These are phyloP conservation scores for Furcasterigmium furcatum DNA, from an alignment of 2,329 filamentous ascomycete species.

Conservation along the genomic window DNA sequence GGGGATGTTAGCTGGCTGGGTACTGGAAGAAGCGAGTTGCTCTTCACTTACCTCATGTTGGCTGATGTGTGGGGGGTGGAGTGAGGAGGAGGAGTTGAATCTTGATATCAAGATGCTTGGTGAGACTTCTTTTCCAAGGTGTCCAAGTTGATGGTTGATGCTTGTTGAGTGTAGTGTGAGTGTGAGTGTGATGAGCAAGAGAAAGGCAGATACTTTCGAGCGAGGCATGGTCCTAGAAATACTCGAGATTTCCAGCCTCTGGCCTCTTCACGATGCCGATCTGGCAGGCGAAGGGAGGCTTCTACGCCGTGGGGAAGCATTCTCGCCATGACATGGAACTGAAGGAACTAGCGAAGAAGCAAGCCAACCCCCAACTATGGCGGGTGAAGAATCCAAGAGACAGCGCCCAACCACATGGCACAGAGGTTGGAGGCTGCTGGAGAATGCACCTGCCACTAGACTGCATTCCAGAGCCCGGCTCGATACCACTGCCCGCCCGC, in stretches of 20 bases:
- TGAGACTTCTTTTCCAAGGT: background rate
- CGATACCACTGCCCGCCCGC: background rate
- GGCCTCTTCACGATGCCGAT: background rate
- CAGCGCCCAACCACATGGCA: background rate
- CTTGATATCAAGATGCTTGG: background rate
- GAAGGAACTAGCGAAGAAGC: background rate
- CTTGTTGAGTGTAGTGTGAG: background rate
- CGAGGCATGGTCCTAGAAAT: background rate
- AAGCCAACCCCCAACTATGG: background rate
- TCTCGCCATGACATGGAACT: background rate
- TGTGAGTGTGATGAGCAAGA: background rate
- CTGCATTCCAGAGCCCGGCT: background rate
- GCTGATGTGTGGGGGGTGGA: background rate
- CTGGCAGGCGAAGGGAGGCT: background rate
- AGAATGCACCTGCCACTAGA: background rate
- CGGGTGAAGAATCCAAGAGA: background rate
- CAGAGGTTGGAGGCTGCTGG: background rate
- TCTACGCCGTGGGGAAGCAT: background rate
- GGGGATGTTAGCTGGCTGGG: background rate
- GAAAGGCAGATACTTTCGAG: background rate
- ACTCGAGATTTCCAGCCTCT: background rate
- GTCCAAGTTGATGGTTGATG: background rate
- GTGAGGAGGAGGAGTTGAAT: background rate
- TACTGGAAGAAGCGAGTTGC: background rate
- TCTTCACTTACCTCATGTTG: constrained; percentile 13